Percentiles rank a stretch among this genome's conserved stretches.
phyloP scores from a whole-genome alignment of 2,329 filamentous ascomycete species.

The Exutisphaerella laricina region DNA sequence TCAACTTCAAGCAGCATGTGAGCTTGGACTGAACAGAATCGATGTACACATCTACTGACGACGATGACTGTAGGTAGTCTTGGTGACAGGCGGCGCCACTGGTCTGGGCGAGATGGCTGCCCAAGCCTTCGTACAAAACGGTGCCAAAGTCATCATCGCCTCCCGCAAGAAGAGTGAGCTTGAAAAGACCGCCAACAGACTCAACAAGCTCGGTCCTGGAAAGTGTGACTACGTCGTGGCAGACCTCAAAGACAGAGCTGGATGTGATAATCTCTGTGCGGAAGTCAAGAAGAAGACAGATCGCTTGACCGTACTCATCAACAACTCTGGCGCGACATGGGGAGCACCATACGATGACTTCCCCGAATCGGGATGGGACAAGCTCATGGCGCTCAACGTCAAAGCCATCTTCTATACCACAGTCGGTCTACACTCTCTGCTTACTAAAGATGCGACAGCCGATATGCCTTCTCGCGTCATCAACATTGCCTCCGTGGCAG shows the following conservation, averaged over 20 bases:
- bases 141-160: constrained; percentile 37
- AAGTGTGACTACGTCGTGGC: constrained; percentile 44
- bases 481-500: constrained; percentile 45
- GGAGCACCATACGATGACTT: constrained; percentile 55
- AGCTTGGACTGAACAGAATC: too few species aligned
- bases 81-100: constrained; percentile 43
- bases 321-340: constrained; percentile 43
- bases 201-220: constrained; percentile 42
- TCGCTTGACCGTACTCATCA: constrained; percentile 42
- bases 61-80: constrained; percentile 26
- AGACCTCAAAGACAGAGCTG: constrained; percentile 42
- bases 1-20: constrained; percentile 34
- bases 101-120: constrained; percentile 46
- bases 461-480: constrained; percentile 42
- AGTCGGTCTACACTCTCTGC: constrained; percentile 41
- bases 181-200: constrained; percentile 37
- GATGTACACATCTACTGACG: background rate
- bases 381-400: constrained; percentile 42
- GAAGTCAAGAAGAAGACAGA: constrained; percentile 43
- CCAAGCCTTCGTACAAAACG: constrained; percentile 44
- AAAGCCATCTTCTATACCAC: constrained; percentile 43
- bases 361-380: constrained; percentile 53
- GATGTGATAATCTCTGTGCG: constrained; percentile 37
- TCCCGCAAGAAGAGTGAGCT: constrained; percentile 44
- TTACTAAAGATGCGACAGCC: constrained; percentile 38